These are phyloP conservation scores for Neurospora pannonica DNA, from an alignment of 495 filamentous ascomycete species.

Conservation along the genomic window DNA sequence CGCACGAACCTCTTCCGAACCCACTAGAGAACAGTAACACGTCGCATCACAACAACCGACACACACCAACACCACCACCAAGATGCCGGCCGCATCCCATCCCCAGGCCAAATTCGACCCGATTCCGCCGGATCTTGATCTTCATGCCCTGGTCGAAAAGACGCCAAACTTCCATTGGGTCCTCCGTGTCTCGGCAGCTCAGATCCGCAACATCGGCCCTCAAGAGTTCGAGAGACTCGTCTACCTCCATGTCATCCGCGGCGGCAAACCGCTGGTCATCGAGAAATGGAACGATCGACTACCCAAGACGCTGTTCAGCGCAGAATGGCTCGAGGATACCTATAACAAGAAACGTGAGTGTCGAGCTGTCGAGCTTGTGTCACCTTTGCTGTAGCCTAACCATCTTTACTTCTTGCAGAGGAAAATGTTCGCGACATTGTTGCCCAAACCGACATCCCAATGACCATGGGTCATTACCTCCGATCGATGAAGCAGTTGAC, in stretches of 20 bases:
- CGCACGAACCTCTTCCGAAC: not conserved
- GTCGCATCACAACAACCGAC: not conserved
- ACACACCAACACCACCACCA: constrained; percentile 6
- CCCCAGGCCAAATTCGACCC: constrained; percentile 71
- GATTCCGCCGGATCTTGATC: constrained; percentile 72
- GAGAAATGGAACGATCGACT: constrained; percentile 71
- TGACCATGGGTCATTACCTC: constrained; percentile 82
- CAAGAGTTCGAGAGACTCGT: constrained; percentile 75
- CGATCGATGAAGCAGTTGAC: constrained; percentile 69
- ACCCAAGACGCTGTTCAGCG: constrained; percentile 60
- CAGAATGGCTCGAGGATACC: constrained; percentile 65
- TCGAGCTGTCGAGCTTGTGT: not conserved
- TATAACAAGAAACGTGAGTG: constrained; percentile 63
- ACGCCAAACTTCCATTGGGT: constrained; percentile 80
- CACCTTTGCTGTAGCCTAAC: not conserved
- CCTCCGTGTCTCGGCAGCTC: constrained; percentile 60
- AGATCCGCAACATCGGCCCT: constrained; percentile 60
- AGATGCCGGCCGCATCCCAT: constrained; percentile 60
- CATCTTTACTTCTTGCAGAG: constrained; percentile 20
- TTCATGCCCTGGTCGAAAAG: constrained; percentile 59
- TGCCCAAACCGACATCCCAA: constrained; percentile 56
- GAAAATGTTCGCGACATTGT: constrained; percentile 67
- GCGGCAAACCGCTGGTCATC: constrained; percentile 78
- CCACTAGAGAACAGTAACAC: not conserved
- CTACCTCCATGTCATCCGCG: constrained; percentile 65